These are phyloP conservation scores for Marsdenia floribunda DNA, from an alignment of 257 asterid genomes.

Conservation along the genomic window DNA sequence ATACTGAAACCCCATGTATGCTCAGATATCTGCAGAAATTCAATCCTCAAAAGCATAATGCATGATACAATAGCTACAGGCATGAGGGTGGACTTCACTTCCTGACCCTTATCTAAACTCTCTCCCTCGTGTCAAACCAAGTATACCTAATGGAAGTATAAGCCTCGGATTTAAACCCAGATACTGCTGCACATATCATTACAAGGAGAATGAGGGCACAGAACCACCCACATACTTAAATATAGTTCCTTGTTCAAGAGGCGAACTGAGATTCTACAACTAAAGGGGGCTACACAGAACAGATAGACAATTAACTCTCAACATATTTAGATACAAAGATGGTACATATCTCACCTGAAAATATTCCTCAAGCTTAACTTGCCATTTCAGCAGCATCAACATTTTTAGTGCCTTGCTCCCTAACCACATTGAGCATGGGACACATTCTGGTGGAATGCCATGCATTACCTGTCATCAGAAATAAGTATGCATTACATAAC, in stretches of 20 bases:
- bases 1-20: background rate
- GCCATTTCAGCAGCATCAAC: conserved; percentile 55
- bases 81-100: background rate
- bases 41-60: background rate
- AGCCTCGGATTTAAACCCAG: background rate
- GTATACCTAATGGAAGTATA: background rate
- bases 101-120: background rate
- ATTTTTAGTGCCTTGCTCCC: conserved; percentile 42
- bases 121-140: background rate
- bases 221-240: background rate
- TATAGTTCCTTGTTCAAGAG: background rate
- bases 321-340: conserved; percentile 22
- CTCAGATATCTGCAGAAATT: background rate
- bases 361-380: conserved; percentile 46
- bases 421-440: conserved; percentile 60
- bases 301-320: conserved; percentile 19
- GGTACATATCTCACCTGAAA: conserved; percentile 59
- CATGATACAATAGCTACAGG: background rate
- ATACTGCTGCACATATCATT: background rate
- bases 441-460: conserved; percentile 74
- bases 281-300: conserved; percentile 5
- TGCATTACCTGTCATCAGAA: conserved; percentile 74
- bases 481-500: conserved; percentile 42
- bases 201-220: background rate
- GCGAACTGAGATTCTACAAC: background rate